Evolutionary conservation across 345 rosid genomes (phyloP).

Genomic region (Rubroshorea leprosula): DNA sequence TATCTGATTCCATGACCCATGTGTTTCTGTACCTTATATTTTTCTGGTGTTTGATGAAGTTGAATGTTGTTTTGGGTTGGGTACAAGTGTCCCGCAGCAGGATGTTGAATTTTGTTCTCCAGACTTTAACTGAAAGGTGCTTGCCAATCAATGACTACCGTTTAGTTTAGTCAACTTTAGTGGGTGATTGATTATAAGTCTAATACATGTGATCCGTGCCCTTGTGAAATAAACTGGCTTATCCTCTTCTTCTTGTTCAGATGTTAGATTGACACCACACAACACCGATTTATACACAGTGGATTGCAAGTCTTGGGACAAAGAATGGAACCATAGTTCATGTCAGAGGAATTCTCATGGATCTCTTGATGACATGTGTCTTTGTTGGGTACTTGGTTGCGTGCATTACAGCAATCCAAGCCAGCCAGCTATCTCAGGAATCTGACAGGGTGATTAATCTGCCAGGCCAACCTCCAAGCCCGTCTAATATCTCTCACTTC

Average conservation of each 20-base stretch:
- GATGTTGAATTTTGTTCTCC: too few relatives aligned
- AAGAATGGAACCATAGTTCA: constrained; percentile 3
- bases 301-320: too few relatives aligned
- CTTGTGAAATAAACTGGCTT: background rate
- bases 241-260: constrained; percentile 8
- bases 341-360: background rate
- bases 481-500: constrained; percentile 42
- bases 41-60: too few relatives aligned
- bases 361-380: background rate
- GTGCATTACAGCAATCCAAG: constrained; percentile 17
- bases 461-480: constrained; percentile 48
- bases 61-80: background rate
- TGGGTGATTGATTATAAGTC: too few relatives aligned
- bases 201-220: too few relatives aligned
- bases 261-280: background rate
- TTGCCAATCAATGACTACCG: too few relatives aligned
- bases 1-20: too few relatives aligned
- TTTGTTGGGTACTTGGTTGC: constrained; percentile 15
- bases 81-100: too few relatives aligned
- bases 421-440: constrained; percentile 21
- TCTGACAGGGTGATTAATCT: constrained; percentile 38
- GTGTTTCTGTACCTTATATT: too few relatives aligned
- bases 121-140: too few relatives aligned
- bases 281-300: background rate
- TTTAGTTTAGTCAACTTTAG: too few relatives aligned